Conservation (phyloP, 202 grass and related monocot species). For the Tripidium arundinaceum region DNA sequence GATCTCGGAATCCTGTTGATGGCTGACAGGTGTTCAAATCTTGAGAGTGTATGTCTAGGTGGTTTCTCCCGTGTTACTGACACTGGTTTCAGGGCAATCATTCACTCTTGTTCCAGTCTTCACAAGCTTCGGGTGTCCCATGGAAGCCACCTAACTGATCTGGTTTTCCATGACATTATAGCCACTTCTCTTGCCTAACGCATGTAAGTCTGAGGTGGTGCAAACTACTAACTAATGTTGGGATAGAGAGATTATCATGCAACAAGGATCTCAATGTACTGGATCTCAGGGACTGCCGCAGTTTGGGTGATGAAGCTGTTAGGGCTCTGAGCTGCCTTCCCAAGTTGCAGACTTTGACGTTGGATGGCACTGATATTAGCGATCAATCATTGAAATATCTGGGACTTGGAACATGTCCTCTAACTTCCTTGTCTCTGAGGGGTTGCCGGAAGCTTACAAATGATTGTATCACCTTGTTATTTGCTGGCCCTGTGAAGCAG, state of each 20-base stretch:
- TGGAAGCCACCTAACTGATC: conserved; percentile 81
- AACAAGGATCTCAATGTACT: conserved; percentile 86
- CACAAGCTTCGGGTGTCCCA: conserved; percentile 76
- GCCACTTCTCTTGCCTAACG: conserved; percentile 93
- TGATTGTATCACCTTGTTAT: conserved; percentile 57
- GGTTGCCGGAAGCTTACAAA: conserved; percentile 81
- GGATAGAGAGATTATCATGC: conserved; percentile 69
- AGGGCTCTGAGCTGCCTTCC: conserved; percentile 73
- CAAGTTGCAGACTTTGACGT: conserved; percentile 53
- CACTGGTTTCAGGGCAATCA: conserved; percentile 82
- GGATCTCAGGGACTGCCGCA: conserved; percentile 86
- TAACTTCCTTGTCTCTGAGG: conserved; percentile 76
- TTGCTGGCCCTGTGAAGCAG: conserved; percentile 54
- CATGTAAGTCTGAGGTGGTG: conserved; percentile 95
- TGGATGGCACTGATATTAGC: conserved; percentile 64
- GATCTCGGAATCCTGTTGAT: conserved; percentile 88
- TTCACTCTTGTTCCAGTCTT: conserved; percentile 85
- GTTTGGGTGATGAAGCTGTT: conserved; percentile 77
- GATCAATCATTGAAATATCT: conserved; percentile 74
- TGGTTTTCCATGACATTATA: conserved; percentile 69
- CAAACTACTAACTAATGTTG: conserved; percentile 76
- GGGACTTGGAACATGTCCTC: conserved; percentile 60
- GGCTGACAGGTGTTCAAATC: conserved; percentile 68
- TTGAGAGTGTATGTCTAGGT: conserved; percentile 87
- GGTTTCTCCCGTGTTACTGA: conserved; percentile 94